phyloP scores from a whole-genome alignment of 805 yeast species.

The Spathaspora arborariae region DNA sequence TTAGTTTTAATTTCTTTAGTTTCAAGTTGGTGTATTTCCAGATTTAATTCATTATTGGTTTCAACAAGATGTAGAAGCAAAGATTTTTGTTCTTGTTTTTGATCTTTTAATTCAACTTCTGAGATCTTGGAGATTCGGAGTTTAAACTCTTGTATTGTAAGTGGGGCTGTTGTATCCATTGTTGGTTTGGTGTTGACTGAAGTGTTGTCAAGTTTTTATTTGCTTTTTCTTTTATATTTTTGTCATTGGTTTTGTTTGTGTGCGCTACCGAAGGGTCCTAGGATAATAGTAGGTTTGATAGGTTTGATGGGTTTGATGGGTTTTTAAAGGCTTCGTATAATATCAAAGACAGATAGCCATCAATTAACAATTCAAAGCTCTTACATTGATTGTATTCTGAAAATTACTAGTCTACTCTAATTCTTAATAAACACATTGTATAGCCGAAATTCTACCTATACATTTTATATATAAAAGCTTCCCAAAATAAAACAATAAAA shows the following conservation, averaged over 20 bases:
- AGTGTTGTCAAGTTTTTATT: neutral
- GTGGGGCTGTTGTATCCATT: neutral
- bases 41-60: constrained; percentile 47
- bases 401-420: too few relatives aligned
- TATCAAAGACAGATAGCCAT: too few relatives aligned
- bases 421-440: neutral
- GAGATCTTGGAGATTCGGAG: constrained; percentile 52
- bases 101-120: constrained; percentile 26
- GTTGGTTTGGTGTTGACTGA: neutral
- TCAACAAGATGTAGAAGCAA: constrained; percentile 46
- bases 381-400: neutral
- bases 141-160: neutral
- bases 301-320: too few relatives aligned
- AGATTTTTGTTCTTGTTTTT: constrained; percentile 21
- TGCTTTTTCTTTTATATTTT: neutral
- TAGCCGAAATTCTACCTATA: neutral
- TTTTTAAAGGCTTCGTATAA: too few relatives aligned
- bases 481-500: neutral
- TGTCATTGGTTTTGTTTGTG: too few relatives aligned
- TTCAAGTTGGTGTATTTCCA: constrained; percentile 30
- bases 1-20: constrained; percentile 15
- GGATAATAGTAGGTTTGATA: too few relatives aligned
- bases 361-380: too few relatives aligned
- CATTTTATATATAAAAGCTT: neutral
- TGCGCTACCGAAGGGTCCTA: too few relatives aligned